Evolutionary conservation across 2,329 filamentous ascomycete species (phyloP).

Genomic region (Graphilbum ipis-grandicollis): DNA sequence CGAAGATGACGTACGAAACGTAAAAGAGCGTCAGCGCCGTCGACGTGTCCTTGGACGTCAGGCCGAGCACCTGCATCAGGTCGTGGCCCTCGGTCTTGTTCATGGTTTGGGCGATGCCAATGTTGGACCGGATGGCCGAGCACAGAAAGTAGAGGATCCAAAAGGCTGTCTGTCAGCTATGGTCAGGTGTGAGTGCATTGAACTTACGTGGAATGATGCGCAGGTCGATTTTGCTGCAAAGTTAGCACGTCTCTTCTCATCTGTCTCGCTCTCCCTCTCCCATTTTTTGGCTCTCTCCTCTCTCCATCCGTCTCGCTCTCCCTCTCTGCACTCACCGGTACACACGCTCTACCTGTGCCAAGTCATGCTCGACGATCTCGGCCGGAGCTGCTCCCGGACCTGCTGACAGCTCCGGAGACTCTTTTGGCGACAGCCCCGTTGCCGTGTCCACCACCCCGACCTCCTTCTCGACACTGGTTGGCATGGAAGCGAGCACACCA

Average conservation of each 20-base stretch:
- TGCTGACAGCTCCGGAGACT: background rate
- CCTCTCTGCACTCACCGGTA: constrained; percentile 30
- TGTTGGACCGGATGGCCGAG: constrained; percentile 80
- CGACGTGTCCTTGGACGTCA: constrained; percentile 62
- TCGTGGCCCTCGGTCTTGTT: constrained; percentile 55
- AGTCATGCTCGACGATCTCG: constrained; percentile 23
- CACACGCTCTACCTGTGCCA: constrained; percentile 34
- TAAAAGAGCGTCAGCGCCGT: constrained; percentile 80
- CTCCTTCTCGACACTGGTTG: background rate
- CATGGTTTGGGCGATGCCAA: constrained; percentile 91
- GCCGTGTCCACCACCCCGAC: background rate
- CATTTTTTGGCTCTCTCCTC: too few species aligned
- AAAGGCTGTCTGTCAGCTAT: constrained; percentile 36
- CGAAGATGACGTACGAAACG: constrained; percentile 80
- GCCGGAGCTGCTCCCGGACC: background rate
- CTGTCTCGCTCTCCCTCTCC: too few species aligned
- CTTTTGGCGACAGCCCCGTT: background rate
- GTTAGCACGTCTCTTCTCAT: background rate
- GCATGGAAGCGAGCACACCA: too few species aligned
- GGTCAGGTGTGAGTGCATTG: too few species aligned
- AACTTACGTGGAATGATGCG: constrained; percentile 39
- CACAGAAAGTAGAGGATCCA: constrained; percentile 86
- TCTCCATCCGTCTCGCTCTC: too few species aligned
- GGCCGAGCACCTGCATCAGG: constrained; percentile 50
- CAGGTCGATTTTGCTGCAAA: constrained; percentile 29